Percentiles rank a stretch among this genome's conserved stretches.
Conservation (phyloP, 305 asterid genomes). For the Rubia balearica region DNA sequence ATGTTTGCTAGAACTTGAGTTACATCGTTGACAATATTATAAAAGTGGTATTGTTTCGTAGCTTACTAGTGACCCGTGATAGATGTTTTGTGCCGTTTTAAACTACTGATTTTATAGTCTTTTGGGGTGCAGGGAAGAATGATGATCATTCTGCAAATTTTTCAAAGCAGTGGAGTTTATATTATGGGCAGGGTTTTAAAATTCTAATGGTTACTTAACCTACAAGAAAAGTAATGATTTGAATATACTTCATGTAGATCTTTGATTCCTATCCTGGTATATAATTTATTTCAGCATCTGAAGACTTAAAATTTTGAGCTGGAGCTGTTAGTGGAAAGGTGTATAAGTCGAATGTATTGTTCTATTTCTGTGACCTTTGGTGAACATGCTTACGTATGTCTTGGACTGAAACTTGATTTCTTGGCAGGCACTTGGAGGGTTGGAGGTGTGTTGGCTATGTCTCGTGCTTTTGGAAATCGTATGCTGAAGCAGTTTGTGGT, state of each 20-base stretch:
- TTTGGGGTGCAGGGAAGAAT: neutral
- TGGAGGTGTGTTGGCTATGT: slow-evolving; percentile 99
- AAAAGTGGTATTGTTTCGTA: neutral
- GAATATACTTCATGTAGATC: neutral
- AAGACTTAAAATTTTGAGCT: neutral
- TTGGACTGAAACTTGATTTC: slow-evolving; percentile 6
- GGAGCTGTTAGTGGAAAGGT: neutral
- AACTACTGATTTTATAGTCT: neutral
- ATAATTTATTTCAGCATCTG: neutral
- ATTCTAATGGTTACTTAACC: neutral
- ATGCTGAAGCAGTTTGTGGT: slow-evolving; percentile 95
- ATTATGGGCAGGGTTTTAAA: neutral
- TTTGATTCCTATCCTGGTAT: neutral
- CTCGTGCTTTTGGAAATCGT: slow-evolving; percentile 99
- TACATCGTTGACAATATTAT: neutral
- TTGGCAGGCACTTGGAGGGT: slow-evolving; percentile 97
- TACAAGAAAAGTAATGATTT: neutral
- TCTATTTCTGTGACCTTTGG: neutral
- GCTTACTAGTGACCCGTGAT: neutral
- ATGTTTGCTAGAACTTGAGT: neutral
- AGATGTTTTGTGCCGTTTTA: neutral
- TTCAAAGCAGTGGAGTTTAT: slow-evolving; percentile 1
- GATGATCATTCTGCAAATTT: neutral
- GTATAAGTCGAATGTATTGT: neutral
- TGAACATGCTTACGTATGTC: slow-evolving; percentile 3